phyloP scores from a whole-genome alignment of 2,329 filamentous ascomycete genomes.

The Furcasterigmium sp. region DNA sequence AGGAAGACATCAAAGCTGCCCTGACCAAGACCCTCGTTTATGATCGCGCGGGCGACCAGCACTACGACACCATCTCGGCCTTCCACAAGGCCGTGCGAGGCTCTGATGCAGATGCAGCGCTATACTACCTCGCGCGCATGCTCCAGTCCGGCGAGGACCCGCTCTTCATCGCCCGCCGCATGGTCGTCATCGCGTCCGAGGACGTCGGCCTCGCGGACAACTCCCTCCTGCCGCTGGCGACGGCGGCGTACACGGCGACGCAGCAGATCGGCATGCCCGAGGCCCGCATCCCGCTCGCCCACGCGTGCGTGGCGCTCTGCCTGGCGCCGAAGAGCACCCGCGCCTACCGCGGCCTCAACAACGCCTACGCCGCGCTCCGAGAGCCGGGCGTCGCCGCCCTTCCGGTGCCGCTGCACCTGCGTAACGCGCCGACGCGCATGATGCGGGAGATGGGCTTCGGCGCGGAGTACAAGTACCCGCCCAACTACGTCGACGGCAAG shows the following conservation, averaged over 20 bases:
- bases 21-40: constrained; percentile 93
- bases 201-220: constrained; percentile 91
- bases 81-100: constrained; percentile 96
- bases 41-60: constrained; percentile 89
- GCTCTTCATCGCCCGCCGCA: constrained; percentile 82
- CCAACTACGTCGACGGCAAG: constrained; percentile 75
- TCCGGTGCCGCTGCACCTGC: constrained; percentile 79
- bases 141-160: constrained; percentile 92
- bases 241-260: constrained; percentile 77
- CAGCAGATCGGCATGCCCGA: constrained; percentile 96
- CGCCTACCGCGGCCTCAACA: constrained; percentile 76
- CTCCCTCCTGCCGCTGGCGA: constrained; percentile 75
- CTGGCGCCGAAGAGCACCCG: constrained; percentile 82
- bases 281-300: constrained; percentile 84
- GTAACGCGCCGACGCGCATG: constrained; percentile 85
- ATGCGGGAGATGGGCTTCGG: constrained; percentile 94
- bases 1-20: constrained; percentile 71
- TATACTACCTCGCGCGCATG: constrained; percentile 97
- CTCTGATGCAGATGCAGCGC: constrained; percentile 75
- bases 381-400: constrained; percentile 80
- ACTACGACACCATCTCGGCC: constrained; percentile 95
- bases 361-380: constrained; percentile 69
- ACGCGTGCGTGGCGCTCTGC: constrained; percentile 76
- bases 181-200: constrained; percentile 92
- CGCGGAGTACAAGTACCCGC: constrained; percentile 93